Evolutionary conservation across 805 yeast genomes (phyloP), one percentile per base, ranked within the genome.

Genomic region (Groenewaldozyma salmanticensis): DNA sequence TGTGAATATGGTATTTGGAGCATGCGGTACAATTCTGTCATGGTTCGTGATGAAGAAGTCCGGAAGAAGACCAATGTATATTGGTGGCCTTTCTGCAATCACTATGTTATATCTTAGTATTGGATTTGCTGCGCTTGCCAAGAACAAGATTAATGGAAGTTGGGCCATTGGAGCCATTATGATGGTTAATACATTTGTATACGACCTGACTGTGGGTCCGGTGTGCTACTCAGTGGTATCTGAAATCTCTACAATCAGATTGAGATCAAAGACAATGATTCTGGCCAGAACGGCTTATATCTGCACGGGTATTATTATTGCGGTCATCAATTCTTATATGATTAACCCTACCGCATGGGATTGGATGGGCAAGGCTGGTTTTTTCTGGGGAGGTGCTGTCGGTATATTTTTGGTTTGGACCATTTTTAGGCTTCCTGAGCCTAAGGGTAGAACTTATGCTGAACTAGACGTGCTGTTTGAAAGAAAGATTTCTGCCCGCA

Each of bases 361-460:
- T 47, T 62, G 69, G 67, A 66, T 65, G 22, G 72, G 68, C 18
- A 70, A 70, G 50, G 65, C 72, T 19, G 74, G 67, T 2, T 69
- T 67, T 49, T 61, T n/a, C 6, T n/a, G 9, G 5, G 18, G 11
- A 9, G 38, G 44, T 7, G 13, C n/a, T 6, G 6, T 15, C 7
- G 55, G 72, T 39, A 65, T 75, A 49, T 69, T 78, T 22, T 52
- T 77, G 59, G 43, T 59, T 31, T 72, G 74, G 73, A 57, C 64
- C 27, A 67, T 60, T 55, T 67, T 71, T 54, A 68, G 70, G 35
- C 60, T 75, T 39, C 82, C 83, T 11, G 83, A 77, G 55, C 71
- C 79, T 24, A 65, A 65, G 49, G 70, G 68, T 38, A 67, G 76
- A 56, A 72, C 80, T 0, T 74, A 63, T 52, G 77, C 74, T 35